A percentile compares a stretch with the other conserved stretches of the same genome.
Conservation (phyloP, 306 rosid species). For the Astragalus glycyphyllos region DNA sequence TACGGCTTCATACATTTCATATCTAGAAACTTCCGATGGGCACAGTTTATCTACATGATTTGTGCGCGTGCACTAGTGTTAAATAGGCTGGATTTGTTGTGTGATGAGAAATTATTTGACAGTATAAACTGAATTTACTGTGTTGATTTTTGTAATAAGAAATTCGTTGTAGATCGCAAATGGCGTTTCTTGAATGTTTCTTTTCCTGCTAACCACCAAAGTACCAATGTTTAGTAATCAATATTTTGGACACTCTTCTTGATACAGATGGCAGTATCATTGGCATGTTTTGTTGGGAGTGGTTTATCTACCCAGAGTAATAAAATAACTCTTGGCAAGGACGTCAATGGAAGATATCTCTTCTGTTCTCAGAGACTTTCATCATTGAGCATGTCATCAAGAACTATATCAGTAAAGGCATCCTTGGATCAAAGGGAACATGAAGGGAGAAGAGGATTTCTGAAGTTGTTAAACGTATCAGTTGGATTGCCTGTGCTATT, state of each 20-base stretch:
- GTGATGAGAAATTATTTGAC: neutral
- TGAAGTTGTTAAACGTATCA: constrained; percentile 75
- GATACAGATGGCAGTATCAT: constrained; percentile 73
- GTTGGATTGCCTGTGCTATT: constrained; percentile 69
- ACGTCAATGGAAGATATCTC: constrained; percentile 55
- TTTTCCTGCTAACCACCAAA: constrained; percentile 19
- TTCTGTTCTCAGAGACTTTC: constrained; percentile 50
- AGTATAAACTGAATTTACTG: neutral
- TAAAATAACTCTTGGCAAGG: constrained; percentile 62
- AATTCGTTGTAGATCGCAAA: constrained; percentile 10
- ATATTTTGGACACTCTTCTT: constrained; percentile 26
- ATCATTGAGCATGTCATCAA: constrained; percentile 52
- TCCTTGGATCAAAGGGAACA: constrained; percentile 61
- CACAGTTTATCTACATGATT: constrained; percentile 4
- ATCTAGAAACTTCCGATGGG: constrained; percentile 10
- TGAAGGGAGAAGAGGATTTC: constrained; percentile 85
- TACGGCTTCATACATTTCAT: constrained; percentile 1
- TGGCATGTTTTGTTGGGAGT: constrained; percentile 81
- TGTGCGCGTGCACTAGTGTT: neutral
- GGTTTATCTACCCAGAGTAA: constrained; percentile 58
- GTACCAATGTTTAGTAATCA: neutral
- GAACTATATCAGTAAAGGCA: constrained; percentile 54
- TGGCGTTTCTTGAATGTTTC: constrained; percentile 3
- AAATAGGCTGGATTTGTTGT: neutral
- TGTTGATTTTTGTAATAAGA: constrained; percentile 12